These are phyloP conservation scores for Boletellus ananas DNA, from an alignment of 768 basidiomycete genomes.

Conservation along the genomic window DNA sequence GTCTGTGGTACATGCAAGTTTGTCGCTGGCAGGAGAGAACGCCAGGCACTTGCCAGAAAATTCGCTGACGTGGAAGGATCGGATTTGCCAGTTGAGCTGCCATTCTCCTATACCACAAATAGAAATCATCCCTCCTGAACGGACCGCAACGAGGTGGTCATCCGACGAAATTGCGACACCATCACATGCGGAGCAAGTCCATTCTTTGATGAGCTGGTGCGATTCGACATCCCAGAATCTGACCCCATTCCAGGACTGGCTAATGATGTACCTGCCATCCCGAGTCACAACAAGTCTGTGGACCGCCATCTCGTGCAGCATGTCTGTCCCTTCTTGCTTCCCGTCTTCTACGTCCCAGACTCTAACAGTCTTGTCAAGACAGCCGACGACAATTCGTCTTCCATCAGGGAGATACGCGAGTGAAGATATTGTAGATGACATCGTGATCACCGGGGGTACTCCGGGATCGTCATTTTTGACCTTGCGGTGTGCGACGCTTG, in stretches of 20 bases:
- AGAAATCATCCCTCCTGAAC: background rate
- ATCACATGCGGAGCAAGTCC: background rate
- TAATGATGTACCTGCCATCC: background rate
- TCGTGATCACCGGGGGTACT: too few relatives aligned
- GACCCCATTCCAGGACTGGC: background rate
- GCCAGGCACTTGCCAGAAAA: too few relatives aligned
- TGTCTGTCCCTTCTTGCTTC: background rate
- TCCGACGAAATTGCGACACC: background rate
- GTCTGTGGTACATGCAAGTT: background rate
- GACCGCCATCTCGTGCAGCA: too few relatives aligned
- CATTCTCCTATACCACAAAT: background rate
- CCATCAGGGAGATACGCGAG: slow-evolving; percentile 6
- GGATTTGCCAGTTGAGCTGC: background rate
- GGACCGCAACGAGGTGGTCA: background rate
- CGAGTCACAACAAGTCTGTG: background rate
- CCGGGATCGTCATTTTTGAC: too few relatives aligned
- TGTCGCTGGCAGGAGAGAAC: too few relatives aligned
- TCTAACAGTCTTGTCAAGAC: background rate
- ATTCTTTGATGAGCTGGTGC: background rate
- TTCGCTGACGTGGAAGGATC: background rate
- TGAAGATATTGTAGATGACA: too few relatives aligned
- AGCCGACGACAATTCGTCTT: background rate
- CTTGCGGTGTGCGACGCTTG: too few relatives aligned
- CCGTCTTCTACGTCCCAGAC: background rate
- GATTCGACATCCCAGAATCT: background rate